Conservation (phyloP, 768 basidiomycete species). For the Tephrocybe rancida region DNA sequence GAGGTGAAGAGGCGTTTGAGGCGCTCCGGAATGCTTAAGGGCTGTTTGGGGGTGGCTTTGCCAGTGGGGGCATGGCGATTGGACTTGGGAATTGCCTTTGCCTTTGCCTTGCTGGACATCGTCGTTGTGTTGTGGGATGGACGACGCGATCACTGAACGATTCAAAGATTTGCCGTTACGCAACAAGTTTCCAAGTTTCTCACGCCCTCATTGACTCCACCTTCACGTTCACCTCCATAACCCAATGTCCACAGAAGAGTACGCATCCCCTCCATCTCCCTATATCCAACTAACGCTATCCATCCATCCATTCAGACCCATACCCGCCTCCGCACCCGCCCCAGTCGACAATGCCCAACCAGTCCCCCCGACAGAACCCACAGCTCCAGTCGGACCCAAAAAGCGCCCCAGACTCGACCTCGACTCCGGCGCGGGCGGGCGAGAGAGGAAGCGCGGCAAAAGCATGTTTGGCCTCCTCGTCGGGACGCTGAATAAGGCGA, state of each 20-base stretch:
- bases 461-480: slow-evolving; percentile 85
- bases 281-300: too few species aligned
- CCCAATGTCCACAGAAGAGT: slow-evolving; percentile 66
- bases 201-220: slow-evolving; percentile 32
- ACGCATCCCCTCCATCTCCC: neutral
- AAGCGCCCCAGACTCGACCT: slow-evolving; percentile 79
- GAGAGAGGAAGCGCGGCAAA: slow-evolving; percentile 84
- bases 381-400: slow-evolving; percentile 36
- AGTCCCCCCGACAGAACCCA: slow-evolving; percentile 47
- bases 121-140: neutral
- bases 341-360: too few species aligned
- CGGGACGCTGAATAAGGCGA: slow-evolving; percentile 85
- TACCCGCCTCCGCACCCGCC: too few species aligned
- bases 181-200: slow-evolving; percentile 24
- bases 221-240: slow-evolving; percentile 25
- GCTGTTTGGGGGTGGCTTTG: slow-evolving; percentile 26
- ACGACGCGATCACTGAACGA: neutral
- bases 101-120: slow-evolving; percentile 16
- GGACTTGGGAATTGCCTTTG: neutral
- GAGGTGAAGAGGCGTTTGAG: slow-evolving; percentile 72
- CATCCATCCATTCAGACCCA: too few species aligned
- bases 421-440: slow-evolving; percentile 39
- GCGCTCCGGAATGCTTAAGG: slow-evolving; percentile 34
- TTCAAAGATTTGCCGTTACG: too few species aligned
- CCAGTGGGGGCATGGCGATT: slow-evolving; percentile 11